phyloP scores from a whole-genome alignment of 2,329 filamentous ascomycete genomes.

The Talaromyces marneffei region DNA sequence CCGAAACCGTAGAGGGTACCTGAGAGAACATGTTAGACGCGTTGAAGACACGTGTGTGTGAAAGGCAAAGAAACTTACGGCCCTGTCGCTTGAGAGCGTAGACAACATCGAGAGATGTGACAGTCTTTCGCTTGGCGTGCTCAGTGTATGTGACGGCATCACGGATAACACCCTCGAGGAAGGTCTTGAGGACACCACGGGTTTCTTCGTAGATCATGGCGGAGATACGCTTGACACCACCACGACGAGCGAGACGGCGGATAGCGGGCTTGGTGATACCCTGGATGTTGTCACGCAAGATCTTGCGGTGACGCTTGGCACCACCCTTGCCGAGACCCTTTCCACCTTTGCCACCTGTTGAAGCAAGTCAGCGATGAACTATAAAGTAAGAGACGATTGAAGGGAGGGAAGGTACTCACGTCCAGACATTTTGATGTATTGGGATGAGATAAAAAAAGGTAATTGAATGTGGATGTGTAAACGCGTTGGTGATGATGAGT shows the following conservation, averaged over 20 bases:
- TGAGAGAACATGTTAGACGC: constrained; percentile 19
- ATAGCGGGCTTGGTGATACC: constrained; percentile 99
- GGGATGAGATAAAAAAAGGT: constrained; percentile 1
- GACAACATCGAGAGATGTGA: constrained; percentile 56
- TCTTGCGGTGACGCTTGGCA: constrained; percentile 99
- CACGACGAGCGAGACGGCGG: constrained; percentile 96
- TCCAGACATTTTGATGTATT: constrained; percentile 52
- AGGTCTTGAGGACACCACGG: constrained; percentile 74
- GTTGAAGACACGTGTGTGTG: background rate
- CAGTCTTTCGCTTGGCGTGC: constrained; percentile 66
- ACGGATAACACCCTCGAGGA: constrained; percentile 75
- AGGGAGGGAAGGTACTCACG: constrained; percentile 41
- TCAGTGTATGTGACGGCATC: constrained; percentile 77
- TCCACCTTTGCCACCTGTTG: constrained; percentile 81
- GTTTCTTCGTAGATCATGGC: constrained; percentile 88
- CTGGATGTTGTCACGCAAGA: constrained; percentile 99
- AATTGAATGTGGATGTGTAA: constrained; percentile 6
- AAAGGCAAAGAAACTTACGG: constrained; percentile 39
- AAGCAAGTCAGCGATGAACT: constrained; percentile 19
- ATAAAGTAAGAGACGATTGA: background rate
- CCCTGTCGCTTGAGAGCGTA: constrained; percentile 61
- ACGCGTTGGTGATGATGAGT: constrained; percentile 14
- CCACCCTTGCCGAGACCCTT: constrained; percentile 98
- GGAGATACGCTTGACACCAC: constrained; percentile 99
- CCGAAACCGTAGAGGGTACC: constrained; percentile 79